Conservation (phyloP, 768 basidiomycete species). For the Fibroporia radiculosa region DNA sequence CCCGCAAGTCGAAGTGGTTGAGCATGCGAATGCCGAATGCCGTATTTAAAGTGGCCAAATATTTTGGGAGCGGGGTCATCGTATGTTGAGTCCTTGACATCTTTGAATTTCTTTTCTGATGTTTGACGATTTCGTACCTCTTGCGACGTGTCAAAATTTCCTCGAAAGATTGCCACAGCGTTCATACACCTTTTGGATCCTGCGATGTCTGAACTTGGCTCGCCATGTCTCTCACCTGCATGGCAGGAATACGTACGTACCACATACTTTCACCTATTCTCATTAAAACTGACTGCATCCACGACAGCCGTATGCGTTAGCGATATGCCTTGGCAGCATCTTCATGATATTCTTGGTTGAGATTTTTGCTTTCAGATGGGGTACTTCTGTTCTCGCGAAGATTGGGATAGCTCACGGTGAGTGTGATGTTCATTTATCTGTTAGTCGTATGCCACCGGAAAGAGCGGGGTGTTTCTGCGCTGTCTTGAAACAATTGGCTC, state of each 20-base stretch:
- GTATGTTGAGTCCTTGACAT: slow-evolving; percentile 32
- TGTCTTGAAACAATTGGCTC: too few relatives aligned
- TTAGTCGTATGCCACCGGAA: not conserved
- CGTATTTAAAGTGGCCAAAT: slow-evolving; percentile 80
- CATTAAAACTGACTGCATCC: not conserved
- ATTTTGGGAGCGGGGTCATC: slow-evolving; percentile 87
- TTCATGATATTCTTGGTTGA: slow-evolving; percentile 83
- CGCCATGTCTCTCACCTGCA: slow-evolving; percentile 55
- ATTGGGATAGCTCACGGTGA: slow-evolving; percentile 59
- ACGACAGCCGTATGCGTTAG: slow-evolving; percentile 74
- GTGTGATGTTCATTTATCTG: slow-evolving; percentile 12
- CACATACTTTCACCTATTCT: not conserved
- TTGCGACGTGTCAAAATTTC: not conserved
- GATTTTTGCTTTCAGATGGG: slow-evolving; percentile 82
- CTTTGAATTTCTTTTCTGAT: not conserved
- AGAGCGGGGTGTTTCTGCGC: too few relatives aligned
- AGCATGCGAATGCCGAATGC: slow-evolving; percentile 40
- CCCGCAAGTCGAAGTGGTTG: slow-evolving; percentile 42
- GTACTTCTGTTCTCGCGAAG: slow-evolving; percentile 59
- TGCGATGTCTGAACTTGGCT: slow-evolving; percentile 61
- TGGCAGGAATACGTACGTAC: slow-evolving; percentile 73
- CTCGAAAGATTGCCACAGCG: slow-evolving; percentile 74
- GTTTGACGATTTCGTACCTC: too few relatives aligned
- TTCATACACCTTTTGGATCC: slow-evolving; percentile 81
- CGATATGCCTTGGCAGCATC: slow-evolving; percentile 72